Evolutionary conservation across 495 filamentous ascomycete genomes (phyloP).

Genomic region (Penicillium lagena): DNA sequence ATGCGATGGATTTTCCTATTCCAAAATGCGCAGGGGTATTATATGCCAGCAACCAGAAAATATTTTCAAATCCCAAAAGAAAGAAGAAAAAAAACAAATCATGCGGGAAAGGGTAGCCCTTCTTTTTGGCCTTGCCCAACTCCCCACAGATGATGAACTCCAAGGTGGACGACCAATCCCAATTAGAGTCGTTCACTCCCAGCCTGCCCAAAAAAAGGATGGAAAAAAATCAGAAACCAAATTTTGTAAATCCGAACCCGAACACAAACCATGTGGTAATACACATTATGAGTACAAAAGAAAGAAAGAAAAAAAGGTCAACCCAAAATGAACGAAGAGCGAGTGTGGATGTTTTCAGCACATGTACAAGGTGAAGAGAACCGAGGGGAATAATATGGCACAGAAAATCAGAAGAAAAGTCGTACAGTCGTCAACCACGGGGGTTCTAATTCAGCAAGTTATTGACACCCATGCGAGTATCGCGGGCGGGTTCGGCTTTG

Average conservation of each 20-base stretch:
- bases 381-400: constrained; percentile 8
- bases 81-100: constrained; percentile 6
- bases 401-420: constrained; percentile 12
- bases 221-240: constrained; percentile 6
- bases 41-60: constrained; percentile 10
- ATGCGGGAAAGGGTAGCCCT: neutral
- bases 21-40: constrained; percentile 12
- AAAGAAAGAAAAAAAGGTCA: constrained; percentile 18
- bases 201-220: neutral
- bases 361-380: constrained; percentile 25
- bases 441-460: constrained; percentile 29
- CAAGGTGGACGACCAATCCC: too few relatives aligned
- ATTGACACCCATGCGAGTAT: constrained; percentile 40
- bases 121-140: constrained; percentile 7
- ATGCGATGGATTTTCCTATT: neutral
- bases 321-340: constrained; percentile 8
- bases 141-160: neutral
- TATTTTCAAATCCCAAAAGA: neutral
- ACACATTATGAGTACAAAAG: constrained; percentile 36
- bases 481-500: constrained; percentile 23
- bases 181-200: too few relatives aligned
- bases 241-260: constrained; percentile 16
- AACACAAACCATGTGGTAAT: constrained; percentile 12
- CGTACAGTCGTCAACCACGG: constrained; percentile 12
- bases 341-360: constrained; percentile 15